Conservation (phyloP, 805 yeast genomes). For the Yarrowia hollandica region DNA sequence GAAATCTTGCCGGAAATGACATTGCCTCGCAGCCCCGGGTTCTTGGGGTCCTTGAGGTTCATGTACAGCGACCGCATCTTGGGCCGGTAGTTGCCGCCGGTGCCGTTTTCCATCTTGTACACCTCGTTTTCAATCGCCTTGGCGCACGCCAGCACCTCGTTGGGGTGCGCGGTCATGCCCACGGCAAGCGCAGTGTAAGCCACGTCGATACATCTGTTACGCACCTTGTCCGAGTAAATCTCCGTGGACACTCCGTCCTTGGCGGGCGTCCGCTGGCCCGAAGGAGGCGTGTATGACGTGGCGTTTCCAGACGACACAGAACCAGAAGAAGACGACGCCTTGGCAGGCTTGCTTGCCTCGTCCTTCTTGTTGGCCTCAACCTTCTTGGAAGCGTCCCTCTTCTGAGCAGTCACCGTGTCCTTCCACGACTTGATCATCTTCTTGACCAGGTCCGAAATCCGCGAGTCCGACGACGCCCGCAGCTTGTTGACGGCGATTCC, state of each 20-base stretch:
- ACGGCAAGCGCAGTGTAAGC: slow-evolving; percentile 86
- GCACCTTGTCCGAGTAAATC: slow-evolving; percentile 70
- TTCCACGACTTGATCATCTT: slow-evolving; percentile 86
- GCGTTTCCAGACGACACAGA: slow-evolving; percentile 14
- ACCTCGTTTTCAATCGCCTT: slow-evolving; percentile 74
- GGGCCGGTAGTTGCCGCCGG: slow-evolving; percentile 48
- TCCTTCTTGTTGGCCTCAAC: slow-evolving; percentile 28
- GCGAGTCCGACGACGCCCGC: slow-evolving; percentile 64
- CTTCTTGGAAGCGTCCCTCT: slow-evolving; percentile 33
- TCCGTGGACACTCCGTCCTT: slow-evolving; percentile 76
- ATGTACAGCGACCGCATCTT: slow-evolving; percentile 83
- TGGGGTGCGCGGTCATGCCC: slow-evolving; percentile 64
- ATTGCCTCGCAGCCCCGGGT: slow-evolving; percentile 76
- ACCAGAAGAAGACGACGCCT: slow-evolving; percentile 21
- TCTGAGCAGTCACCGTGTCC: slow-evolving; percentile 65
- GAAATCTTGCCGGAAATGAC: slow-evolving; percentile 66
- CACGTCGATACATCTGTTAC: slow-evolving; percentile 82
- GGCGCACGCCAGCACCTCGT: slow-evolving; percentile 60
- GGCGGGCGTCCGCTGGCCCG: slow-evolving; percentile 68
- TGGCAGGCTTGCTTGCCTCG: slow-evolving; percentile 28
- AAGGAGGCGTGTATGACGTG: slow-evolving; percentile 46
- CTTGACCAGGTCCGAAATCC: slow-evolving; percentile 67
- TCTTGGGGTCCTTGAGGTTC: slow-evolving; percentile 84
- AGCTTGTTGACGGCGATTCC: slow-evolving; percentile 94
- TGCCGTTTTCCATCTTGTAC: slow-evolving; percentile 56